Conservation (phyloP, 352 stramenopile species). For the Phytophthora lateralis region DNA sequence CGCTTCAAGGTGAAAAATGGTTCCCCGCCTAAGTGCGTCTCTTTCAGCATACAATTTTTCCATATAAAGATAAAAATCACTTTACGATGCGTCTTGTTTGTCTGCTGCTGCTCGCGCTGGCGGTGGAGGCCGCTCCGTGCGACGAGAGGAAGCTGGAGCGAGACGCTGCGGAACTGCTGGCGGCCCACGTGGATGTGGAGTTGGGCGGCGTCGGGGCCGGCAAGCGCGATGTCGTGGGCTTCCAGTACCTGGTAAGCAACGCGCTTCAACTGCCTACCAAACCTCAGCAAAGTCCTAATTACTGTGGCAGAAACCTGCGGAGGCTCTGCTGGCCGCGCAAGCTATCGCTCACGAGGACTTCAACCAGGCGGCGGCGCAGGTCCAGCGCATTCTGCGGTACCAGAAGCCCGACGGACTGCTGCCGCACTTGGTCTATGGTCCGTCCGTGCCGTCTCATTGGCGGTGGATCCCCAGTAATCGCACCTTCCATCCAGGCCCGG, state of each 20-base stretch:
- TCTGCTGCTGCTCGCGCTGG: conserved; percentile 13
- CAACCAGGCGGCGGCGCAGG: conserved; percentile 55
- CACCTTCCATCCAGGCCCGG: conserved; percentile 82
- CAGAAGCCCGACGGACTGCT: conserved; percentile 62
- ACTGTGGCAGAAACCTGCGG: conserved; percentile 57
- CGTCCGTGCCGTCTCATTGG: conserved; percentile 52
- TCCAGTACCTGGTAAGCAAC: conserved; percentile 75
- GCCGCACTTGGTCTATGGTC: conserved; percentile 79
- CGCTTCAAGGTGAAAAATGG: conserved; percentile 6
- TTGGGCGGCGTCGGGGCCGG: conserved; percentile 71
- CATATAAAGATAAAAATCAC: too few species aligned
- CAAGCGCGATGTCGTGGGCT: conserved; percentile 52
- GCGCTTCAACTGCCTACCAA: neutral
- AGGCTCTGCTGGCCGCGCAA: conserved; percentile 80
- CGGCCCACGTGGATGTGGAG: conserved; percentile 63
- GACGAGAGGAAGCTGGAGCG: conserved; percentile 56
- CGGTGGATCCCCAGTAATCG: conserved; percentile 67
- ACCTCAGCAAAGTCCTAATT: neutral
- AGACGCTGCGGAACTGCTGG: conserved; percentile 50
- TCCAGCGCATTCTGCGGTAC: conserved; percentile 71
- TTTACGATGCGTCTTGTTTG: conserved; percentile 5
- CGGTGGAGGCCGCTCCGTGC: conserved; percentile 28
- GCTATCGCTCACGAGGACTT: conserved; percentile 84
- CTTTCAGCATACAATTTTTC: too few species aligned
- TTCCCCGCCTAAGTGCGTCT: conserved; percentile 1